Percentiles rank a stretch among this genome's conserved stretches.
Conservation (phyloP, 225 moss, liverwort and hornwort species). For the Marchantia polymorpha region DNA sequence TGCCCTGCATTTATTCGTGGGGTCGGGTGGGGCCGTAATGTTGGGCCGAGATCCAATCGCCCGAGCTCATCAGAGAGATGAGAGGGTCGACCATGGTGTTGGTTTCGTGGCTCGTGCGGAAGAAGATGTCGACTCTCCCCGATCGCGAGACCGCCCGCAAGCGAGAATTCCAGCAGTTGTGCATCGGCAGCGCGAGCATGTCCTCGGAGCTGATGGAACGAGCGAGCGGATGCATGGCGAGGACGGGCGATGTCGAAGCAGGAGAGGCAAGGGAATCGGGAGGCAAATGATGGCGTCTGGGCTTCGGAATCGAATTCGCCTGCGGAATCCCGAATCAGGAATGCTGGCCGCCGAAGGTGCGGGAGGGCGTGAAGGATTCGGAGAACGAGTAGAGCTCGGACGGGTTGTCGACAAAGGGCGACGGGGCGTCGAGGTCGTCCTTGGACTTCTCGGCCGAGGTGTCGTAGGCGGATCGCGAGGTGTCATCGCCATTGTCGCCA, state of each 20-base stretch:
- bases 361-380: conserved; percentile 34
- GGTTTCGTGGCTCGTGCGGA: background rate
- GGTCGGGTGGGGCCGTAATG: background rate
- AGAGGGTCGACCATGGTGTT: background rate
- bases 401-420: conserved; percentile 27
- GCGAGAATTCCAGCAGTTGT: background rate
- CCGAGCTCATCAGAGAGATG: conserved; percentile 18
- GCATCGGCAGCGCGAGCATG: no score
- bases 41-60: background rate
- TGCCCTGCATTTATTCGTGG: background rate
- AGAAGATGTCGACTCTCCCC: background rate
- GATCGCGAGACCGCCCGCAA: no score
- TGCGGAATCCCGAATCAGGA: background rate
- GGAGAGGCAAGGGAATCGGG: background rate
- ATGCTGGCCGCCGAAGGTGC: conserved; percentile 21
- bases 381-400: conserved; percentile 31
- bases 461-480: conserved; percentile 40
- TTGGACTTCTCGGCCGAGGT: conserved; percentile 47
- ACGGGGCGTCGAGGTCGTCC: conserved; percentile 29
- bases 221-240: no score
- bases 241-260: no score
- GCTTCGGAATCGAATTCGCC: background rate
- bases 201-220: no score
- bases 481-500: conserved; percentile 45
- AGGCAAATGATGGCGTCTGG: background rate